These are phyloP conservation scores for Gleditsia sinensis DNA, from an alignment of 306 rosid species.

Conservation along the genomic window DNA sequence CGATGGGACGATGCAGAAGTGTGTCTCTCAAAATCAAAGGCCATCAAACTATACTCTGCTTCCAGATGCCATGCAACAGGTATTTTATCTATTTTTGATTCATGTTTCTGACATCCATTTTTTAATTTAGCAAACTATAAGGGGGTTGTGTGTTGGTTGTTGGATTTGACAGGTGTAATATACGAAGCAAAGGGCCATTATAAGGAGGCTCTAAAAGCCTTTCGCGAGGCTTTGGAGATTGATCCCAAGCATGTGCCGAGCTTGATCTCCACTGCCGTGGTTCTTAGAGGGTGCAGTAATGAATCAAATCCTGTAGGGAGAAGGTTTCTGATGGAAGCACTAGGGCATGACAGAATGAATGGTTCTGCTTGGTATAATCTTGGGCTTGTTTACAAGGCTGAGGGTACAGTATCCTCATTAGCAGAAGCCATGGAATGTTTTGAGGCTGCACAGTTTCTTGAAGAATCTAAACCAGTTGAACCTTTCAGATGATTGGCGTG, in stretches of 20 bases:
- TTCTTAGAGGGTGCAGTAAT: conserved; percentile 51
- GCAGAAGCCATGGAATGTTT: conserved; percentile 77
- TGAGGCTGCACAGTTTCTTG: conserved; percentile 72
- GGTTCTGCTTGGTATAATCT: conserved; percentile 86
- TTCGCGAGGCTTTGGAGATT: conserved; percentile 56
- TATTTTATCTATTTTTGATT: conserved; percentile 28
- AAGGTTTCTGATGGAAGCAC: conserved; percentile 76
- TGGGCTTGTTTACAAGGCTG: conserved; percentile 62
- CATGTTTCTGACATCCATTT: neutral
- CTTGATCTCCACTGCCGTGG: conserved; percentile 65
- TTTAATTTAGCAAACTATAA: too few species aligned
- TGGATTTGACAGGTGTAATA: conserved; percentile 57
- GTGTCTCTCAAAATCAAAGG: conserved; percentile 66
- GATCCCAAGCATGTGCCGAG: conserved; percentile 72
- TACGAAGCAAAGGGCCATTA: conserved; percentile 65
- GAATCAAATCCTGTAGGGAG: conserved; percentile 42
- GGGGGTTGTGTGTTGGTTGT: conserved; percentile 3
- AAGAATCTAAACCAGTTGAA: conserved; percentile 81
- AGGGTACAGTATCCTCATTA: conserved; percentile 52
- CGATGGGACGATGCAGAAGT: conserved; percentile 80
- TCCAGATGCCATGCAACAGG: conserved; percentile 72
- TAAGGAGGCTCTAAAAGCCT: conserved; percentile 70
- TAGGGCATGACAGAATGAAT: conserved; percentile 62
- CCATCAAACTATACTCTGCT: conserved; percentile 60
- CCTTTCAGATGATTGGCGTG: conserved; percentile 64